Evolutionary conservation across 352 stramenopile species (phyloP), one percentile per base, ranked within the genome.

Genomic region (Sclerospora graminicola): DNA sequence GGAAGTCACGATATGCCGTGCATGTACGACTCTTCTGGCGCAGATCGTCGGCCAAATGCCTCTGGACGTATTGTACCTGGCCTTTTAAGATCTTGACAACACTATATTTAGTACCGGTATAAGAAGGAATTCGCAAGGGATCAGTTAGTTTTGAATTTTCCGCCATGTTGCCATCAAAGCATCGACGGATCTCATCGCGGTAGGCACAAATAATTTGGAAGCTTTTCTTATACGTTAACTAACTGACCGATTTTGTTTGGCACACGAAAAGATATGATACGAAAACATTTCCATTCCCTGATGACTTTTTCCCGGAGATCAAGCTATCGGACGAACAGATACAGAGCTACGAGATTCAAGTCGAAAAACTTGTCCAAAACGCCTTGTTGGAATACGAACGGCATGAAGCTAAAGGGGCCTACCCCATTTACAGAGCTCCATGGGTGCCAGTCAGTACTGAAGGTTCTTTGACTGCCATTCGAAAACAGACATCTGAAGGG

Each of bases 221-320:
- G 18, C 23, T 43, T 39, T 29, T 57, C 48, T 26, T 26, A 26
- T 6, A 6, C 38, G 48, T 51, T 63, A 54, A 49, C 49, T 55
- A 63, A 55, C 41, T 8, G 6, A 41, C 35, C 45, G 18, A 35
- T 30, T 5, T n/a, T 41, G 5, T 27, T 16, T 28, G 36, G 9
- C 33, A 18, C 19, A 23, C 29, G 18, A 39, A 39, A 38, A 66
- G 57, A 32, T 54, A 53, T 24, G 52, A 59, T 36, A n/a, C 52
- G 13, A 66, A 66, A 44, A 55, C 43, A 35, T 72, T 72, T 19
- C 62, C 65, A 16, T 26, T 75, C 32, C 57, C 64, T 5, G 45
- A 69, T 16, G 48, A 59, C 42, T 71, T 69, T 33, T 75, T 75
- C 48, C 56, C 64, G 15, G 42, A 55, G 13, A 20, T 63, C 8